Base-by-base conservation (phyloP, 1,284 basidiomycete species). In the Leccinum subspadiceum region DNA sequence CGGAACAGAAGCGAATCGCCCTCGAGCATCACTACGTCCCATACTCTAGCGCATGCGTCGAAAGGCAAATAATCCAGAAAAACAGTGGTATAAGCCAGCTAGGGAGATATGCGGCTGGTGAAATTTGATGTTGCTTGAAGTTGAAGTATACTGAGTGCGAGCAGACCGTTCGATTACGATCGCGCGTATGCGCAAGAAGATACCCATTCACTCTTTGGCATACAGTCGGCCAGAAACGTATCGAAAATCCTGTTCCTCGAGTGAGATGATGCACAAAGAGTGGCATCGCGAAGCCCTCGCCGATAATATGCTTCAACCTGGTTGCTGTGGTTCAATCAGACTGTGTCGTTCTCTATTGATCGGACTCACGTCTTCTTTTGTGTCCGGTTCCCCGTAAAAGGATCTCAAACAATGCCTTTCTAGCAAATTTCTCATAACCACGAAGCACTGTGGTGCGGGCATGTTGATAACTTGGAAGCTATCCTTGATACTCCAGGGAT, bases 51-150 rank as follows among this genome's bases (percentile, higher is more conserved):
- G 62, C 89, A 93, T 2, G 90, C 88, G 67, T 94, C 92, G 69
- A 96, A 93, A 1, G 92, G 92, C 9, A 96, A 79, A 69, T 96
- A 93, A 67, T 95, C 85, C 24, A 96, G 78, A 73, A 96, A 94
- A 29, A 29, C 17, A 96, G 75, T 0, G 93, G 87, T 52, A 90
- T 75, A 51, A 98, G 75, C 90, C 94, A 97, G 62, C 86, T 84
- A 2, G 81, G 84, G 15, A 94, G 78, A 76, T 94, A 94, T 15
- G 85, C 80, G 1, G 84, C 78, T 2, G 93, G 92, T 1, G 92
- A 87, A 66, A 94, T 84, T 64, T 93, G 90, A 71, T 93, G 90
- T 69, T 94, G 92, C 73, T 96, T 95, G 77, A 96, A 96, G 77
- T 96, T 96, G 76, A 95, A 95, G 74, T 93, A 96, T 66, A 95